A percentile compares a stretch with the other conserved stretches of the same genome.
phyloP scores from a whole-genome alignment of 2,329 filamentous ascomycete species.

The Truncatella angustata region DNA sequence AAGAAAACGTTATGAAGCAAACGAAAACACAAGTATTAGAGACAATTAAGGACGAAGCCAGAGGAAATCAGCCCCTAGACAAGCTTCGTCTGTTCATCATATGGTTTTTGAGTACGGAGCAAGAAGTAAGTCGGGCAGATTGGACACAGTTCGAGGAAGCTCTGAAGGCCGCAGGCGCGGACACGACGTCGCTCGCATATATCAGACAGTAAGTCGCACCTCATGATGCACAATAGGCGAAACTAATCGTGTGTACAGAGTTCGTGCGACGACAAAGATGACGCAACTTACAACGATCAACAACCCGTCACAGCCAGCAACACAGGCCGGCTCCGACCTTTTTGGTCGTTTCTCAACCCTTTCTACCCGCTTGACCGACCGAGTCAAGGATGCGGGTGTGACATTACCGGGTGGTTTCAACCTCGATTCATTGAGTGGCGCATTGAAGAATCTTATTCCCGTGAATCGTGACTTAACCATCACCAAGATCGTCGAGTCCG shows the following conservation, averaged over 20 bases:
- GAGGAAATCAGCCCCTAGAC: slow-evolving; percentile 81
- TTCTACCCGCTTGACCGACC: slow-evolving; percentile 86
- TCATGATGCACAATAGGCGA: not conserved
- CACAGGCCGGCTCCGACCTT: slow-evolving; percentile 67
- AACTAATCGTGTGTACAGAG: slow-evolving; percentile 46
- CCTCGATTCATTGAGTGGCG: slow-evolving; percentile 90
- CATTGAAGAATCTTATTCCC: slow-evolving; percentile 97
- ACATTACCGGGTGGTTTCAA: slow-evolving; percentile 70
- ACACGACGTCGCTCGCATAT: slow-evolving; percentile 78
- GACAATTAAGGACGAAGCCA: slow-evolving; percentile 74
- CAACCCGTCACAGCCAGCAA: slow-evolving; percentile 62
- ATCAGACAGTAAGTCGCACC: slow-evolving; percentile 68
- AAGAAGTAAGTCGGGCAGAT: slow-evolving; percentile 78
- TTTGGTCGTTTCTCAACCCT: slow-evolving; percentile 93
- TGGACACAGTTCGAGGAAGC: slow-evolving; percentile 85
- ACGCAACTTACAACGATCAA: slow-evolving; percentile 95
- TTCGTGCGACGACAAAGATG: slow-evolving; percentile 94
- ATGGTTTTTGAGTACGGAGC: slow-evolving; percentile 93
- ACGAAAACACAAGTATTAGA: slow-evolving; percentile 87
- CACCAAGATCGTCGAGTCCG: slow-evolving; percentile 95
- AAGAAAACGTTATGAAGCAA: slow-evolving; percentile 90
- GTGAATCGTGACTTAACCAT: slow-evolving; percentile 93
- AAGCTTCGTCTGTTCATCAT: slow-evolving; percentile 95
- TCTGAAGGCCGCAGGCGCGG: slow-evolving; percentile 70
- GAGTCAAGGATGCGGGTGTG: slow-evolving; percentile 85